phyloP scores from a whole-genome alignment of 257 asterid genomes.

The Paraleonurus japonicus region DNA sequence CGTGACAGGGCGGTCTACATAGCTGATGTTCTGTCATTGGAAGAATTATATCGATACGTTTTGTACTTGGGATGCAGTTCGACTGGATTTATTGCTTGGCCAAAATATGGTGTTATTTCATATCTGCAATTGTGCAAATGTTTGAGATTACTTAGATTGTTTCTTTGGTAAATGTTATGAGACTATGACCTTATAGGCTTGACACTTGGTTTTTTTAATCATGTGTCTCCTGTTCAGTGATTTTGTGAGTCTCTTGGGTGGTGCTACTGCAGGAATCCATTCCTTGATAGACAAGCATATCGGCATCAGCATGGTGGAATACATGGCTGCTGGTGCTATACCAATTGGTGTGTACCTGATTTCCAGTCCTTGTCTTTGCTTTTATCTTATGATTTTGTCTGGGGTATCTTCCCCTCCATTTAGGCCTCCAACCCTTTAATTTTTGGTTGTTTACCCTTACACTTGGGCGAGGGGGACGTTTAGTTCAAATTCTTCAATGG shows the following conservation, averaged over 20 bases:
- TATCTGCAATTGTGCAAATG: background rate
- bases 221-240: slow-evolving; percentile 43
- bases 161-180: background rate
- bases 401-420: too few relatives aligned
- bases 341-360: slow-evolving; percentile 64
- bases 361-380: background rate
- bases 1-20: too few relatives aligned
- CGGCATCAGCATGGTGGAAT: slow-evolving; percentile 94
- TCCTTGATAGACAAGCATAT: slow-evolving; percentile 96
- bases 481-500: too few relatives aligned
- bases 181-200: background rate
- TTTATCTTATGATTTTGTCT: background rate
- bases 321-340: slow-evolving; percentile 94
- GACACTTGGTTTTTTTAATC: slow-evolving; percentile 2
- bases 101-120: slow-evolving; percentile 1
- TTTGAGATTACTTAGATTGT: slow-evolving; percentile 6
- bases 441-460: too few relatives aligned
- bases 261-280: slow-evolving; percentile 79
- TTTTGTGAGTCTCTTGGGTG: slow-evolving; percentile 81
- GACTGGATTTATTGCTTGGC: background rate
- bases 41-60: background rate
- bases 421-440: too few relatives aligned
- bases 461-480: too few relatives aligned
- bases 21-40: too few relatives aligned
- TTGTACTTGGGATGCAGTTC: background rate